Conservation (phyloP, 1,284 basidiomycete species). For the Trichosporon coremiiforme region DNA sequence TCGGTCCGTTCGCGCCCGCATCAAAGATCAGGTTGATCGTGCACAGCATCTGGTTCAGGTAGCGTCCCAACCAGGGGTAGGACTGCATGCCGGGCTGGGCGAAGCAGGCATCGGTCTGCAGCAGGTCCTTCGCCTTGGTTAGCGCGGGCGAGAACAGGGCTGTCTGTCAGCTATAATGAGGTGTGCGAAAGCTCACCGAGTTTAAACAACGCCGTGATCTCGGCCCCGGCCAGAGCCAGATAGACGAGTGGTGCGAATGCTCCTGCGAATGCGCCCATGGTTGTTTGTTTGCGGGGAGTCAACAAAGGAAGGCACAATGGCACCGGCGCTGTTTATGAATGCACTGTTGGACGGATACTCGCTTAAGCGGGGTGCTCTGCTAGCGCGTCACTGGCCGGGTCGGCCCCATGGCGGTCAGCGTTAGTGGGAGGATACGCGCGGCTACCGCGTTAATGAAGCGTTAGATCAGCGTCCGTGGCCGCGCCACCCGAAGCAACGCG, state of each 20-base stretch:
- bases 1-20: constrained; percentile 12
- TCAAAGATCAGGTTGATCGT: constrained; percentile 24
- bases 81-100: constrained; percentile 1
- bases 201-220: constrained; percentile 3
- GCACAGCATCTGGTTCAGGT: constrained; percentile 24
- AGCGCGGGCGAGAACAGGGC: neutral
- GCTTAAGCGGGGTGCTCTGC: neutral
- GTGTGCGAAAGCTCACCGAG: neutral
- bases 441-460: neutral
- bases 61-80: constrained; percentile 17
- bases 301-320: neutral
- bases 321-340: neutral
- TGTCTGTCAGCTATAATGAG: neutral
- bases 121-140: neutral
- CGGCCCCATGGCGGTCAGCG: neutral
- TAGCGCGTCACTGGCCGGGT: neutral
- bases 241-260: neutral
- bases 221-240: neutral
- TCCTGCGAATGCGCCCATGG: neutral
- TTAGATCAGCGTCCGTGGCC: neutral
- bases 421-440: neutral
- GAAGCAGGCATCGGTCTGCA: constrained; percentile 21
- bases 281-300: neutral
- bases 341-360: neutral
- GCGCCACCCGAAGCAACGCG: neutral